Evolutionary conservation across 2,329 filamentous ascomycete species (phyloP).

Genomic region (Aspergillus hortae): DNA sequence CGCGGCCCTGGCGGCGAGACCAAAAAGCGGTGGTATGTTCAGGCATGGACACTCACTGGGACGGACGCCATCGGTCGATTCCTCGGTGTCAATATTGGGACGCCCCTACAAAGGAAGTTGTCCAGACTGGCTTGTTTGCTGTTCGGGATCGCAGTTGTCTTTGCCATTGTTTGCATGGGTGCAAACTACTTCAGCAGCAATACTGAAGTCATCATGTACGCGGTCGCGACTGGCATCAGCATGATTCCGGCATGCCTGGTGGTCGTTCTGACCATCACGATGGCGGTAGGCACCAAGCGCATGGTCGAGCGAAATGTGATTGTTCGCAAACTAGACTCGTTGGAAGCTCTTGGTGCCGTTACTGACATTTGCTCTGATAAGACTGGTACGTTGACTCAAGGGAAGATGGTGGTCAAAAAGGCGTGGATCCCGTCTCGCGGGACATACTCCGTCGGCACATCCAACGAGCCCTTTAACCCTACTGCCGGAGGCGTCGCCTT

Average conservation of each 20-base stretch:
- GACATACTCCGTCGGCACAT: slow-evolving; percentile 53
- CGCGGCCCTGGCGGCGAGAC: slow-evolving; percentile 44
- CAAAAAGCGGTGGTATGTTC: slow-evolving; percentile 20
- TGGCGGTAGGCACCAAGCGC: slow-evolving; percentile 55
- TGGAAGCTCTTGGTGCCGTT: slow-evolving; percentile 58
- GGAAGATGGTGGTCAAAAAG: slow-evolving; percentile 34
- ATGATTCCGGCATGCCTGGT: slow-evolving; percentile 60
- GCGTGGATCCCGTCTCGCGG: slow-evolving; percentile 58
- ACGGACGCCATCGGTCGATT: slow-evolving; percentile 57
- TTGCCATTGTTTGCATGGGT: slow-evolving; percentile 64
- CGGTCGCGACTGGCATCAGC: slow-evolving; percentile 52
- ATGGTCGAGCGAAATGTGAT: slow-evolving; percentile 54
- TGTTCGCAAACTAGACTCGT: slow-evolving; percentile 51
- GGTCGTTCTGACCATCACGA: slow-evolving; percentile 62
- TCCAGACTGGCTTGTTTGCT: slow-evolving; percentile 62
- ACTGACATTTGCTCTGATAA: slow-evolving; percentile 49
- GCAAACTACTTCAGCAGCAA: slow-evolving; percentile 53
- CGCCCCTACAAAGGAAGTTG: slow-evolving; percentile 64
- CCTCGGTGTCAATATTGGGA: slow-evolving; percentile 64
- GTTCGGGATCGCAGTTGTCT: slow-evolving; percentile 61
- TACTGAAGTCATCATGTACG: slow-evolving; percentile 59
- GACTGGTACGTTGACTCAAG: slow-evolving; percentile 47
- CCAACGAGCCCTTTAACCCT: slow-evolving; percentile 55
- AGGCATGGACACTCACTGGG: slow-evolving; percentile 47
- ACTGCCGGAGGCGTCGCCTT: slow-evolving; percentile 46